Percentiles rank a stretch among this genome's conserved stretches.
These are phyloP conservation scores for Posidonia oceanica DNA, from an alignment of 116 monocot species.

Conservation along the genomic window DNA sequence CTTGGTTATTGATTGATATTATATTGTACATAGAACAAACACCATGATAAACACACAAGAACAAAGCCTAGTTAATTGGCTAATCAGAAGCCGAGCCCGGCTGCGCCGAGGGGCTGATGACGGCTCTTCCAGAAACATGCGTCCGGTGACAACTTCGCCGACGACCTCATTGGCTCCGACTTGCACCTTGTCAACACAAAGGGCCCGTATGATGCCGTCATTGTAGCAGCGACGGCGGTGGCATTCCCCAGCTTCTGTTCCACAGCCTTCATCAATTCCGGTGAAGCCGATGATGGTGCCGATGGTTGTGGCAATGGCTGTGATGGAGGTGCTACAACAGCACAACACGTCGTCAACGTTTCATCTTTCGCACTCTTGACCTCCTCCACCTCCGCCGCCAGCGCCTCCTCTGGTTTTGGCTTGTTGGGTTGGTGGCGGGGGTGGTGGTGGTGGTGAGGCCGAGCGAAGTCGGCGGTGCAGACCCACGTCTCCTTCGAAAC, in stretches of 20 bases:
- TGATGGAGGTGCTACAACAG: not conserved
- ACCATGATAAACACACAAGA: not conserved
- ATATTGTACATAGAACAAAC: not conserved
- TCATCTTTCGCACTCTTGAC: not conserved
- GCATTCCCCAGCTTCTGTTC: conserved; percentile 21
- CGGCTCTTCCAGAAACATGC: conserved; percentile 94
- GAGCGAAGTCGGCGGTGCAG: conserved; percentile 68
- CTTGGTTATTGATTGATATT: not conserved
- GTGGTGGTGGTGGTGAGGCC: conserved; percentile 27
- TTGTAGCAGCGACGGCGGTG: not conserved
- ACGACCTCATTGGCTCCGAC: conserved; percentile 89
- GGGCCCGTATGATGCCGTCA: conserved; percentile 22
- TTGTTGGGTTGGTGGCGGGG: conserved; percentile 8
- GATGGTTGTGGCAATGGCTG: not conserved
- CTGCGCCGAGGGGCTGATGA: conserved; percentile 66
- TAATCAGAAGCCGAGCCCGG: conserved; percentile 83
- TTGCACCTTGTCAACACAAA: conserved; percentile 89
- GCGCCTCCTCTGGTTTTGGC: not conserved
- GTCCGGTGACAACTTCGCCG: conserved; percentile 50
- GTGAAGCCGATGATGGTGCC: not conserved
- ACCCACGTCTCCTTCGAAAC: conserved; percentile 99
- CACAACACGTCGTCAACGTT: not conserved
- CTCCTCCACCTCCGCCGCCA: not conserved
- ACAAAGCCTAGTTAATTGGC: no score
- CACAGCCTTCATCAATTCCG: conserved; percentile 4